Evolutionary conservation across 75 land plant genomes (phyloP).

Genomic region (Cryptomeria japonica): DNA sequence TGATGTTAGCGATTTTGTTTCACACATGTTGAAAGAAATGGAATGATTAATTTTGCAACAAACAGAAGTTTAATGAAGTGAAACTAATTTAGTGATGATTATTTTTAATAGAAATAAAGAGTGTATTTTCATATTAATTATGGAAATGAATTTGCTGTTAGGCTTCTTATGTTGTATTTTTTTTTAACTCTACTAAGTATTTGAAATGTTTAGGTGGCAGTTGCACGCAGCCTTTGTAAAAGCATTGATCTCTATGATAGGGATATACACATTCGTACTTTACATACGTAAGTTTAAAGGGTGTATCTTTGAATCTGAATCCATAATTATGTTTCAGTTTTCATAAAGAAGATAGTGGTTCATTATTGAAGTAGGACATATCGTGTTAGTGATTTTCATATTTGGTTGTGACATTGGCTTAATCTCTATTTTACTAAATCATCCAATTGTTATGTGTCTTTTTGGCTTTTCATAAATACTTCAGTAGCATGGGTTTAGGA

Average conservation of each 20-base stretch:
- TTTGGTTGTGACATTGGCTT: neutral
- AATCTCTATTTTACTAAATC: neutral
- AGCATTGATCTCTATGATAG: slow-evolving; percentile 89
- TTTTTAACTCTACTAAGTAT: neutral
- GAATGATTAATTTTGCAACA: neutral
- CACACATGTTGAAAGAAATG: neutral
- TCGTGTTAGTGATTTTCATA: neutral
- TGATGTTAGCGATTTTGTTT: neutral
- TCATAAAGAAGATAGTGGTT: neutral
- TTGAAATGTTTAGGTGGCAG: slow-evolving; percentile 61
- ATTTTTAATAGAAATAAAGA: neutral
- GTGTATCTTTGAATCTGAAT: neutral
- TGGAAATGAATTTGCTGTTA: neutral
- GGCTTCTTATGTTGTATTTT: neutral
- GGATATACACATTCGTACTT: slow-evolving; percentile 75
- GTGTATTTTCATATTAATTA: neutral
- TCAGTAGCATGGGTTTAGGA: too few species aligned
- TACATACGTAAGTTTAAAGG: slow-evolving; percentile 74
- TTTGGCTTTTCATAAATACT: too few species aligned
- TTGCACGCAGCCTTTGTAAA: slow-evolving; percentile 77
- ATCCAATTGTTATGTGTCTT: too few species aligned
- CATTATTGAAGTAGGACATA: neutral
- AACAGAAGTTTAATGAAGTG: neutral
- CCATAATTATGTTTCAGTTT: neutral
- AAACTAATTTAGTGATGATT: neutral